Evolutionary conservation across 78 protist species (phyloP), one percentile per base, ranked within the genome.

Genomic region (Dictyostelium firmibasis): DNA sequence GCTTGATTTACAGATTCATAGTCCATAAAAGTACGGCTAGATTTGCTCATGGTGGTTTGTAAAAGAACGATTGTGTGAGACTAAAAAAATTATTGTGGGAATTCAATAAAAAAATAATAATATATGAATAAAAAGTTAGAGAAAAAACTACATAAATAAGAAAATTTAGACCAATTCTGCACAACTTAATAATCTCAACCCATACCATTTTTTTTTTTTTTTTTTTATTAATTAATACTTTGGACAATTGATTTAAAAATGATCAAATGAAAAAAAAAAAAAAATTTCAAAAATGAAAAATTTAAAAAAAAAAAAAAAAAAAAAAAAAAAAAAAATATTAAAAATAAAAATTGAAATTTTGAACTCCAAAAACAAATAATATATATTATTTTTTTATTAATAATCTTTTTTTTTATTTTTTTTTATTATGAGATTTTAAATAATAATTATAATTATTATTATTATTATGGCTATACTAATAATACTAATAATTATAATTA

Each of bases 21-120:
- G 60, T 89, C 94, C 76, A 81, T 78, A 69, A 89, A 89, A n/a
- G 94, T 89, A 89, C 94, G 94, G 13, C 81, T 62, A 8, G 94
- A 25, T 75, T 89, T 89, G 27, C 43, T 20, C 29, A 23, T 16
- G 16, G 70, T 57, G 70, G 94, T 78, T 69, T 89, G 94, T n/a
- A 89, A 38, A 2, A 89, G 53, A 47, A 89, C 82, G 41, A 89
- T 89, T 5, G 94, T 89, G 79, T 89, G 94, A 33, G 77, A 79
- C 81, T 81, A 81, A 16, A 10, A 27, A 18, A 10, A 10, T 10
- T 10, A 79, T 35, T 31, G 9, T 20, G 53, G 35, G 36, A 38
- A 6, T 18, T 75, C 2, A 75, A 75, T 38, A 36, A 38, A 38
- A 38, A 38, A 75, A 27, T 4, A 70, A 70, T 31, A 70, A 70